Percentiles rank a stretch among this genome's conserved stretches.
Conservation (phyloP, 371 early-diverging fungal genomes). For the Dinochytrium kinnereticum region DNA sequence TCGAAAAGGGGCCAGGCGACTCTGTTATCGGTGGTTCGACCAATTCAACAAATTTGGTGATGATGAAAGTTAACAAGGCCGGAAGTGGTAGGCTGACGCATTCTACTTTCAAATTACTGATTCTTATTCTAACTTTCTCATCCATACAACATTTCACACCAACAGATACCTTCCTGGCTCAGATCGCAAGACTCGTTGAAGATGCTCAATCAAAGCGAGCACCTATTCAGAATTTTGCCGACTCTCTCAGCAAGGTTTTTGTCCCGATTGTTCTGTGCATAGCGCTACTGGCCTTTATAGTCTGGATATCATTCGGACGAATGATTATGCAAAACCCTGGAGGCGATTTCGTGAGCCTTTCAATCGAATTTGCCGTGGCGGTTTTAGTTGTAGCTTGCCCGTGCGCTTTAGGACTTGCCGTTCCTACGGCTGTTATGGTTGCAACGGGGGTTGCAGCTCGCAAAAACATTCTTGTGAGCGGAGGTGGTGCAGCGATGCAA, state of each 20-base stretch:
- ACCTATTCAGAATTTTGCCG: conserved; percentile 83
- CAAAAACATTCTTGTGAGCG: conserved; percentile 85
- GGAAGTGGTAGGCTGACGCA: conserved; percentile 56
- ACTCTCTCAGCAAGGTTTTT: conserved; percentile 82
- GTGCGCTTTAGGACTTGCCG: conserved; percentile 93
- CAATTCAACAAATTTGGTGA: conserved; percentile 68
- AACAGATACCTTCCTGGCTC: conserved; percentile 73
- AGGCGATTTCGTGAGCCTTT: conserved; percentile 69
- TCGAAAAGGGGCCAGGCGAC: conserved; percentile 73
- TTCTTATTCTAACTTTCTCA: too few species aligned
- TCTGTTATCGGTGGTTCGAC: conserved; percentile 92
- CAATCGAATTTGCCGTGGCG: conserved; percentile 88
- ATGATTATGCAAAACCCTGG: conserved; percentile 42
- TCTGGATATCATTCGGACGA: conserved; percentile 70
- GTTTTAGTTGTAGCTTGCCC: conserved; percentile 97
- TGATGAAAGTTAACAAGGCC: conserved; percentile 66
- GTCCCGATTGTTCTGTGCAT: conserved; percentile 83
- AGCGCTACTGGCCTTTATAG: conserved; percentile 71
- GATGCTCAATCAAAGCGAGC: conserved; percentile 85
- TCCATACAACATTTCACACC: conserved; percentile 71
- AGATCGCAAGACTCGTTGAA: conserved; percentile 86
- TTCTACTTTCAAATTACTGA: too few species aligned
- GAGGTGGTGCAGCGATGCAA: conserved; percentile 73
- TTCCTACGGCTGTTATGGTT: conserved; percentile 98
- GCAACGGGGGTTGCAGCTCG: conserved; percentile 96